Evolutionary conservation across 768 basidiomycete species (phyloP), one percentile per base, ranked within the genome.

Genomic region (Peribolospora kevripleyi): DNA sequence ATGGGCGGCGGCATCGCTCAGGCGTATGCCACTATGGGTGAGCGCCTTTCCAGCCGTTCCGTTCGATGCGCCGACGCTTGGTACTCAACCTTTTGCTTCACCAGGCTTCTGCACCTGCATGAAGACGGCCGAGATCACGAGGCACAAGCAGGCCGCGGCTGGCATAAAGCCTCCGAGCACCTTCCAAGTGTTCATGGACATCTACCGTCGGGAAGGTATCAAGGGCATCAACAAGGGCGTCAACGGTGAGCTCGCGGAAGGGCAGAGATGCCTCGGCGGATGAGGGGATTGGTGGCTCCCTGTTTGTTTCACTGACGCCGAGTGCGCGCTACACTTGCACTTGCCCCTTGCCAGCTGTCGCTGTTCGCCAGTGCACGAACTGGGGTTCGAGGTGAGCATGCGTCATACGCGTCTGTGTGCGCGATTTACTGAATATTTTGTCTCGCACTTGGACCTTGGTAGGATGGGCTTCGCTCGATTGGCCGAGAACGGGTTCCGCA

Each of bases 11-110:
- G 93, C 73, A 70, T 97, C 61, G 85, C 82, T 46, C 93, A 98
- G 70, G 91, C 93, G 39, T 98, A 98, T 66, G 90, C 88, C 58
- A 97, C 93, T n/a, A 97, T 98, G 90, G 93, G 93, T 90, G 42
- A 50, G 56, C 54, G 13, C 37, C 43, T 53, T 2, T 43, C 14
- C n/a, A 40, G 13, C n/a, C 50, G 38, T 48, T 43, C 37, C 7
- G 13, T 11, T 46, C 47, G 9, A 41, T 4, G 14, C 14, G 6
- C 39, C 55, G 9, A 11, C 5, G 42, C 56, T 54, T 36, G 48
- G 50, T 11, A 43, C 46, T 7, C 50, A 7, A 10, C n/a, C 48
- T 48, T 49, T 43, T 51, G 38, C 50, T 54, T 42, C n/a, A 54
- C 49, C 54, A 53, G 56, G 91, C 62, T 87, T 97, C 72, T 91